Evolutionary conservation across 164 flowering plant species (phyloP), one percentile per base, ranked within the genome.

Genomic region (Buxus sempervirens): DNA sequence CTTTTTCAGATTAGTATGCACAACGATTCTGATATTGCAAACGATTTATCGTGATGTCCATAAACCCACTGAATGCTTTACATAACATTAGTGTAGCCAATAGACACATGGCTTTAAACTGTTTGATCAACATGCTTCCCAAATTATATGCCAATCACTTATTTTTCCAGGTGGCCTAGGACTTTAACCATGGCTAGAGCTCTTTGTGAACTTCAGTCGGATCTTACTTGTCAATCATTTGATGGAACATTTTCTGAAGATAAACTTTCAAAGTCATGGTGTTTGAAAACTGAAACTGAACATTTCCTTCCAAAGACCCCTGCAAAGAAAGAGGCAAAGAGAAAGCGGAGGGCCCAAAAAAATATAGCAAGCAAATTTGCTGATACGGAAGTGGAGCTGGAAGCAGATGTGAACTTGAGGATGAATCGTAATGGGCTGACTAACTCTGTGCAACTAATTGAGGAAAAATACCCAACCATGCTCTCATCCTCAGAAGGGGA

Each of bases 111-210:
- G 38, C 38, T 32, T 3, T 32, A 32, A 32, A 32, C 7, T 32
- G 9, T 15, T 45, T 6, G 51, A 45, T 15, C 18, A 4, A 45
- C 5, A 22, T 9, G 0, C 19, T 36, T 20, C 21, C 10, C 6
- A 36, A 24, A 22, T 28, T 26, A 25, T n/a, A 3, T 22, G 6
- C 24, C 14, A 21, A 58, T 13, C 45, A 48, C n/a, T 32, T 13
- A 64, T n/a, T 45, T 60, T 49, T 41, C 18, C 67, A 86, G 90
- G 77, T 86, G 88, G 88, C 57, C 84, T 0, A 82, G 88, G 73
- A 83, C 87, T 59, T 68, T 86, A 74, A 69, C 74, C 63, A 84
- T 86, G 90, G 88, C 84, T 22, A 69, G 63, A 72, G 81, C 86
- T 13, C 79, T 84, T 25, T 86, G 87, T 67, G 85, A 83, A 61